Evolutionary conservation across 2,329 filamentous ascomycete genomes (phyloP).

Genomic region (Coniella vitis): DNA sequence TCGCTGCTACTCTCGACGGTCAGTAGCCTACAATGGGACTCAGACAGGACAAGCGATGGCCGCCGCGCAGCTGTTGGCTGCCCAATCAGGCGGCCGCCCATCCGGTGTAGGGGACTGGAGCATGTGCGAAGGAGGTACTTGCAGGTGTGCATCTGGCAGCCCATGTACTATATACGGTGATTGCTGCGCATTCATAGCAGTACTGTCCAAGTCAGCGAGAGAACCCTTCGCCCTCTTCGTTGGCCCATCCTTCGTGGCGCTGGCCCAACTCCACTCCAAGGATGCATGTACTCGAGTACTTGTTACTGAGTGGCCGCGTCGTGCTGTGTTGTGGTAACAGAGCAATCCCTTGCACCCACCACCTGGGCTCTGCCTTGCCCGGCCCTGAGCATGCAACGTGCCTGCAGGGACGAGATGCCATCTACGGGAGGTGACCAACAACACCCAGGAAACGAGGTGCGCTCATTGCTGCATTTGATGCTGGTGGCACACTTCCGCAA

Average conservation of each 20-base stretch:
- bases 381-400: conserved; percentile 2
- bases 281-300: neutral
- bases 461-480: neutral
- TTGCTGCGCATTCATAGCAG: no score
- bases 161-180: no score
- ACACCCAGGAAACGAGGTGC: no score
- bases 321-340: no score
- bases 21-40: no score
- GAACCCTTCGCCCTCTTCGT: no score
- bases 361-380: neutral
- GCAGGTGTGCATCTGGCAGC: no score
- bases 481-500: neutral
- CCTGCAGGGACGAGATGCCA: conserved; percentile 10
- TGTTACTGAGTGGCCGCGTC: no score
- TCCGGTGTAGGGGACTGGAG: no score
- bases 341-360: no score
- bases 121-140: neutral
- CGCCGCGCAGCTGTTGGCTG: neutral
- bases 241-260: conserved; percentile 5
- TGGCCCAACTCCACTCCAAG: conserved; percentile 8
- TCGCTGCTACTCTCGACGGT: neutral
- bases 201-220: no score
- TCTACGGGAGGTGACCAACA: neutral
- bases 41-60: neutral
- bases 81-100: neutral